Base-by-base conservation (phyloP, 2,329 filamentous ascomycete genomes). In the Phoma herbarum region DNA sequence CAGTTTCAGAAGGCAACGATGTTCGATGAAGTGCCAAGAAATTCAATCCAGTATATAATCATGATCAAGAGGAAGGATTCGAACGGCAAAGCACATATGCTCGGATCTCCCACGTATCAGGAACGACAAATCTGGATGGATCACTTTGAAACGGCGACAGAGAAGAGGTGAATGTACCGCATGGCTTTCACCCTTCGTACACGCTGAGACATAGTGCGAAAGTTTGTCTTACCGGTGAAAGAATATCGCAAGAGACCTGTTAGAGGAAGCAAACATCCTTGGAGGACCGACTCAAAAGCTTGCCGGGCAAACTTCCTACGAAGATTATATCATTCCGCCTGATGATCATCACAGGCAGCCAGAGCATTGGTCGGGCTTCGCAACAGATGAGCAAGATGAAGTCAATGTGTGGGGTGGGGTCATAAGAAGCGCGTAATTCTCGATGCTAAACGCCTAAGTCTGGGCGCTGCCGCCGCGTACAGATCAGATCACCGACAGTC, bases 11-110 rank as follows among this genome's bases (percentile, higher is more conserved):
- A 69, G 33, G 57, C 68, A 11, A 69, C 69, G 0, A 66, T 72
- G 50, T 63, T 71, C 14, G 70, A 75, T 46, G 65, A 73, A 4
- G 66, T 73, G 11, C 65, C 71, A 12, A 50, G 69, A 12, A 69
- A 68, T 10, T 67, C 64, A 6, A 33, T 65, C 10, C 23, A 73
- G 25, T 72, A 73, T 28, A 51, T 60, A 2, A 66, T 73, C 16
- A 60, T 58, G 33, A 41, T 73, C 9, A 65, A 58, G 18, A 57
- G 54, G n/a, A 67, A 59, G n/a, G 51, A 22, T 10, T 35, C 20
- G 1, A 46, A 58, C 8, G 37, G 23, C 1, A 67, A 67, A 28
- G 60, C 63, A 14, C 69, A 69, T 50, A 56, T 67, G 39, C 59
- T 75, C 9, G 70, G 68, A 0, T 59, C 61, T 1, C 48, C 58